Conservation (phyloP, 768 basidiomycete genomes). For the Mycena albidolilacea region DNA sequence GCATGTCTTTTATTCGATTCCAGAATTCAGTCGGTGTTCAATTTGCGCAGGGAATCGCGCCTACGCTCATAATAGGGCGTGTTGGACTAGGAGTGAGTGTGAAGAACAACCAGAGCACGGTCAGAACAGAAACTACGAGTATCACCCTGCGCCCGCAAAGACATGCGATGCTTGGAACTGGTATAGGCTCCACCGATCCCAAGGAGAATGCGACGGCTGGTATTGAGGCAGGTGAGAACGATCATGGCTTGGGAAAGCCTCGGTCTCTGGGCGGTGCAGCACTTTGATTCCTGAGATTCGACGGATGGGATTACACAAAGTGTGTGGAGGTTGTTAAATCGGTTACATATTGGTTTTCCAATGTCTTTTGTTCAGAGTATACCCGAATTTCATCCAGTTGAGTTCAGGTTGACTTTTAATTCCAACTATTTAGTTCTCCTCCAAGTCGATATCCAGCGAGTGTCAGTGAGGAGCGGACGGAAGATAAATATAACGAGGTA, state of each 20-base stretch:
- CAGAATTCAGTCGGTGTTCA: neutral
- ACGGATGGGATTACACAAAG: neutral
- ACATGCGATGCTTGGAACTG: constrained; percentile 1
- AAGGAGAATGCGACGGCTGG: neutral
- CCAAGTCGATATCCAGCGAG: too few species aligned
- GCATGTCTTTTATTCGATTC: constrained; percentile 35
- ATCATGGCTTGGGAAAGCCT: neutral
- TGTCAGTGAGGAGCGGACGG: too few species aligned
- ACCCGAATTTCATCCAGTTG: too few species aligned
- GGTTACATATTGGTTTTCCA: neutral
- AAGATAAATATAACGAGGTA: too few species aligned
- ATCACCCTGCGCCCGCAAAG: constrained; percentile 1
- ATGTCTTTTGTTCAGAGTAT: neutral
- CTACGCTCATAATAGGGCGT: constrained; percentile 51
- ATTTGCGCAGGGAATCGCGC: constrained; percentile 47
- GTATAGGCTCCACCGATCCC: neutral
- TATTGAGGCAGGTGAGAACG: neutral
- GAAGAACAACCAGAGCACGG: neutral
- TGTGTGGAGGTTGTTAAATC: neutral
- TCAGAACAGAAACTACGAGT: neutral
- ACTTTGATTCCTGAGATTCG: neutral
- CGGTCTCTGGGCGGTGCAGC: neutral
- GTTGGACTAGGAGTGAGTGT: constrained; percentile 45
- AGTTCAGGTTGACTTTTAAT: too few species aligned
- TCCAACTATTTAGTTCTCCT: too few species aligned